Base-by-base conservation (phyloP, 805 yeast genomes). In the Teunomyces barrocoloradensis region DNA sequence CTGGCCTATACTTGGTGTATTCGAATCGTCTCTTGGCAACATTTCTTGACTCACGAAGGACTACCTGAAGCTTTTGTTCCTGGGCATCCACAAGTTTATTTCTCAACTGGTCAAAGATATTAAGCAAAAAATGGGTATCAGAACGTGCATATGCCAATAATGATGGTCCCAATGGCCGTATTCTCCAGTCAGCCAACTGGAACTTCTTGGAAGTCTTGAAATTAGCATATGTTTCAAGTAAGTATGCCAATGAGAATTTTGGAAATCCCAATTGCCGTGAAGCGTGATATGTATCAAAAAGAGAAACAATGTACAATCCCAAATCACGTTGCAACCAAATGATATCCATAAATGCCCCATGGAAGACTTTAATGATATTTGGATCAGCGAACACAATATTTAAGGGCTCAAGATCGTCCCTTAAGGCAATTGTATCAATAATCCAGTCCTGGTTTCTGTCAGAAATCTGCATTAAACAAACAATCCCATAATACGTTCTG, bases 331-430 rank as follows among this genome's bases (percentile, higher is more conserved):
- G 99, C 30, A 94, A 73, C 99, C 99, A 94, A 39, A 89, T 84
- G 3, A 94, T 87, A 73, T 94, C 99, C 96, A 89, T 90, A 56
- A 81, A 84, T 0, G 99, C 96, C 51, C 99, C 99, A 64, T 94
- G 99, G 54, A 94, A 82, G 1, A 94, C 95, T 61, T 94, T 94
- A 25, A 89, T 72, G 28, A 92, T 83, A 4, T 68, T 55, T 0
- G 98, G 97, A 65, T 94, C 73, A 2, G 97, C 78, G 53, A 92
- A 89, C 1, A 92, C 80, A 38, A 69, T 73, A 67, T 94, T 94
- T 47, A 94, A 69, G 0, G 66, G 65, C 42, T 76, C 70, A 42
- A 94, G 69, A 50, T 88, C 87, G 34, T 86, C 88, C 48, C 97
- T 73, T 30, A 94, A 74, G 1, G 82, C 80, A 28, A 94, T 68